Evolutionary conservation across 2,329 filamentous ascomycete genomes (phyloP).

Genomic region (Penicillium sp.): DNA sequence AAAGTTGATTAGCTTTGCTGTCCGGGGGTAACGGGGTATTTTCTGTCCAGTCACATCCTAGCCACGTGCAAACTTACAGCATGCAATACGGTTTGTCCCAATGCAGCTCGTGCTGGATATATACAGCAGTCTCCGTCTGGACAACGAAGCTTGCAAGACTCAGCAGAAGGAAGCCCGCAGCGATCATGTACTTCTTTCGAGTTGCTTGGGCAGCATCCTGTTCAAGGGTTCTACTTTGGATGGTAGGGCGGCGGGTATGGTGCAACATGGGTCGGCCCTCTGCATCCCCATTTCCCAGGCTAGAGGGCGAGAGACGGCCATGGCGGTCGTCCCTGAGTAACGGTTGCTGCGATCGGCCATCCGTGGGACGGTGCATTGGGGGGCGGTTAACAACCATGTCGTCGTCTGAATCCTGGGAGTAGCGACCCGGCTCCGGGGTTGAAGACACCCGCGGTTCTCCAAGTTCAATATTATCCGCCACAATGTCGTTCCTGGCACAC

Average conservation of each 20-base stretch:
- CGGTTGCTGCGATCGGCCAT: slow-evolving; percentile 50
- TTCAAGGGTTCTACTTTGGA: slow-evolving; percentile 73
- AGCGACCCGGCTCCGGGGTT: slow-evolving; percentile 34
- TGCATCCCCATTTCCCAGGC: slow-evolving; percentile 26
- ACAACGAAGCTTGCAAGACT: slow-evolving; percentile 84
- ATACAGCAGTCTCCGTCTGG: slow-evolving; percentile 91
- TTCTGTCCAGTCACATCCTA: slow-evolving; percentile 1
- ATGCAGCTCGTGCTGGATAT: slow-evolving; percentile 84
- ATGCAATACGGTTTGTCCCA: slow-evolving; percentile 99
- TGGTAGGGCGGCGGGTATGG: slow-evolving; percentile 57
- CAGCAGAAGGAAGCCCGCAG: slow-evolving; percentile 73
- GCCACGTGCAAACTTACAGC: slow-evolving; percentile 56
- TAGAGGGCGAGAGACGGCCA: slow-evolving; percentile 33
- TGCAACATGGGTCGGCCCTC: slow-evolving; percentile 39
- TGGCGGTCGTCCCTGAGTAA: slow-evolving; percentile 48
- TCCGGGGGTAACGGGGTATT: slow-evolving; percentile 1
- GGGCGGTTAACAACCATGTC: slow-evolving; percentile 45
- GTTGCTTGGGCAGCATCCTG: slow-evolving; percentile 59
- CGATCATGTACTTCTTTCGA: slow-evolving; percentile 78
- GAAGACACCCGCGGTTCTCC: slow-evolving; percentile 19
- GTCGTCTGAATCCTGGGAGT: slow-evolving; percentile 40
- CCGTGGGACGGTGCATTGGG: slow-evolving; percentile 44
- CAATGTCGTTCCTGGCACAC: slow-evolving; percentile 18
- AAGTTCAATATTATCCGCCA: slow-evolving; percentile 29
- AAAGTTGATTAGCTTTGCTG: slow-evolving; percentile 15